Conservation (phyloP, 2,329 filamentous ascomycete species). For the Thelonectria blattea region DNA sequence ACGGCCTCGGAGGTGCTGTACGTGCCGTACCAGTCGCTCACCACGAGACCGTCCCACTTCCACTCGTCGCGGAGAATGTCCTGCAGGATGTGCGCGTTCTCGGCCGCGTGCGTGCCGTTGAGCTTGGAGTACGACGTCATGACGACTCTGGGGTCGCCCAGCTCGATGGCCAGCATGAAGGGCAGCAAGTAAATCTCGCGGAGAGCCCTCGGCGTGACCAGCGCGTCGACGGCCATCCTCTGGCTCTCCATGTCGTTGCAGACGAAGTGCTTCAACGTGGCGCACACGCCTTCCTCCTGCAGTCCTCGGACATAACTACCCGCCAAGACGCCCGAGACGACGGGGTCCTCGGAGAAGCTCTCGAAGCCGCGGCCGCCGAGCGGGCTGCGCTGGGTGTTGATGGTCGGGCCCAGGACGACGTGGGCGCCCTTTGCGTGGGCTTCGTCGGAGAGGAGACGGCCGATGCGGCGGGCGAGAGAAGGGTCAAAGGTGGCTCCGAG, state of each 20-base stretch:
- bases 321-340: conserved; percentile 49
- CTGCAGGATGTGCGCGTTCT: conserved; percentile 30
- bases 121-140: conserved; percentile 37
- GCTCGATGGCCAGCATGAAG: conserved; percentile 26
- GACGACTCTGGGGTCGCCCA: conserved; percentile 20
- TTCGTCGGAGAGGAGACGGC: conserved; percentile 26
- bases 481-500: conserved; percentile 26
- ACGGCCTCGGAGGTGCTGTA: conserved; percentile 40
- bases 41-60: conserved; percentile 43
- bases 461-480: conserved; percentile 19
- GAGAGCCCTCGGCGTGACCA: conserved; percentile 17
- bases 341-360: conserved; percentile 51
- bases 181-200: conserved; percentile 27
- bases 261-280: conserved; percentile 23
- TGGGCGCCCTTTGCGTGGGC: conserved; percentile 67
- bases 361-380: conserved; percentile 53
- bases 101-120: conserved; percentile 33
- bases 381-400: conserved; percentile 52
- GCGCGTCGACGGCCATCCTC: conserved; percentile 14
- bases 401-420: conserved; percentile 69
- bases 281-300: conserved; percentile 10
- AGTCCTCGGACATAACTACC: conserved; percentile 46
- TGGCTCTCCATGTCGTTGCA: conserved; percentile 24
- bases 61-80: conserved; percentile 42
- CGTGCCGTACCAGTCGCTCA: conserved; percentile 45